Evolutionary conservation across 768 basidiomycete species (phyloP), one percentile per base, ranked within the genome.

Genomic region (Trametes maxima): DNA sequence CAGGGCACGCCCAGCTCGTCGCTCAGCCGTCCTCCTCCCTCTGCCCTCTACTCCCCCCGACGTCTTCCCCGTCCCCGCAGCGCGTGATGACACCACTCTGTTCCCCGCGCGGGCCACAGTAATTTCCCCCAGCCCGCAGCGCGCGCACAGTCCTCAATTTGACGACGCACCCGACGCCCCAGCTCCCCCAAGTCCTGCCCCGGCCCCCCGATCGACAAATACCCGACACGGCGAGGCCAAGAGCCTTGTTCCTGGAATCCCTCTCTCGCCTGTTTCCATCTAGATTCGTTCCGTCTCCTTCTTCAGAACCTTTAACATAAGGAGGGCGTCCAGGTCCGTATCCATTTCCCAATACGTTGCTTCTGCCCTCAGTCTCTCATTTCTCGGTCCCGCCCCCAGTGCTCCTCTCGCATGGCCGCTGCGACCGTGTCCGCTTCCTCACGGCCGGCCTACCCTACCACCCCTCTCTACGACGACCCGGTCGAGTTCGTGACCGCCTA

Each of bases 401-500:
- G 22, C 21, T 25, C 16, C 46, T 52, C 39, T 53, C 46, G 54
- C 24, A 65, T 65, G 64, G 52, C 59, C 19, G 36, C 60, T 8
- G 64, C 54, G 46, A 51, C 42, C 47, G 53, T 59, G 51, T 37
- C 64, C 39, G 28, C 63, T 22, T 58, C 65, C 44, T 50, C 62
- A 56, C 49, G 60, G 28, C 62, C 68, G 2, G 60, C 78, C 56
- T 74, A 80, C 61, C 78, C 83, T 1, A 71, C 78, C 17, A 78
- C 77, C 12, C 84, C 85, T 25, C 65, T 70, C 37, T 79, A 76
- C 61, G 21, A 72, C 17, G 77, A 84, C 63, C 75, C 78, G 61
- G 66, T 76, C 17, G 73, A 82, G 62, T 86, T 85, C 83, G 74
- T 85, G 60, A 79, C 76, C 5, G 80, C 83, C 47, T 88, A 87